phyloP scores from a whole-genome alignment of 371 early-diverging fungal genomes.

The Actinomortierella wolfii region DNA sequence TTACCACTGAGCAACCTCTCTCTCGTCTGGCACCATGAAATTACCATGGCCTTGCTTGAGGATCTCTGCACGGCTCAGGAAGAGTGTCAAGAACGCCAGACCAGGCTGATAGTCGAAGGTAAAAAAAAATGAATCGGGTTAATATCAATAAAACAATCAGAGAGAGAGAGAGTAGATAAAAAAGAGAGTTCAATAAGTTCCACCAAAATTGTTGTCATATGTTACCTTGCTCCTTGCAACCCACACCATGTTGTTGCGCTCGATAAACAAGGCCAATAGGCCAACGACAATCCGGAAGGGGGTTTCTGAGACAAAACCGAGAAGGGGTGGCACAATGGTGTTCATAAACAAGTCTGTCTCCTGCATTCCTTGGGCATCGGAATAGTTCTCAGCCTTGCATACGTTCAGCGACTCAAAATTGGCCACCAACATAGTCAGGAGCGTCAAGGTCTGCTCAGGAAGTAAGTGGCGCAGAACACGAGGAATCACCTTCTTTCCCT shows the following conservation, averaged over 20 bases:
- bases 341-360: constrained; percentile 87
- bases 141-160: background rate
- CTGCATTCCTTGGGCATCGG: constrained; percentile 52
- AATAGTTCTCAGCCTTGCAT: constrained; percentile 68
- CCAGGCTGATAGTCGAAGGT: constrained; percentile 60
- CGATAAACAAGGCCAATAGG: constrained; percentile 79
- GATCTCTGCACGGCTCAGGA: constrained; percentile 89
- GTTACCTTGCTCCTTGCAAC: constrained; percentile 78
- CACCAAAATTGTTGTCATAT: background rate
- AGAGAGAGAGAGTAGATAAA: background rate
- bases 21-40: constrained; percentile 59
- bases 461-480: constrained; percentile 80
- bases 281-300: constrained; percentile 81
- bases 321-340: constrained; percentile 80
- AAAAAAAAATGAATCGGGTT: background rate
- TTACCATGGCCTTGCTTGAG: constrained; percentile 76
- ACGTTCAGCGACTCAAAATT: constrained; percentile 88
- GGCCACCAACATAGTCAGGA: constrained; percentile 78
- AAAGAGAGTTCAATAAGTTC: background rate
- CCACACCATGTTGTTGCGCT: constrained; percentile 84
- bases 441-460: constrained; percentile 76
- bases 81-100: constrained; percentile 85
- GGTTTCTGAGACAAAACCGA: constrained; percentile 80
- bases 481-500: constrained; percentile 87
- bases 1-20: constrained; percentile 74